Base-by-base conservation (phyloP, 306 rosid species). In the Cucurbita moschata region DNA sequence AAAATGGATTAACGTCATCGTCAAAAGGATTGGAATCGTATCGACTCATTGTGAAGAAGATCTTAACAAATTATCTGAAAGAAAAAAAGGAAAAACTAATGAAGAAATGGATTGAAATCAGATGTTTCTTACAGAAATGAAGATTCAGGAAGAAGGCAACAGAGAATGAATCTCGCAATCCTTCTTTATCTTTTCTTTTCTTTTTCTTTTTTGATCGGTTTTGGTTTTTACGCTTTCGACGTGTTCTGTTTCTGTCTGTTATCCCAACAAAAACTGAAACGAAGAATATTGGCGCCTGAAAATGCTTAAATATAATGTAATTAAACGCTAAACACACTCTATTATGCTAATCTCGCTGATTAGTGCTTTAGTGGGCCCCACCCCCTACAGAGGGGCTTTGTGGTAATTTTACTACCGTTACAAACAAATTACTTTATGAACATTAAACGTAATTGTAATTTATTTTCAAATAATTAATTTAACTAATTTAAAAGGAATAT, bases 1-100 rank as follows among this genome's bases (percentile, higher is more conserved):
- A 78, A 19, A 88, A 88, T 16, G 94, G 94, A 83, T 88, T 88
- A 50, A 83, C 89, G 53, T 86, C 86, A 15, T 88, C 87, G 0
- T 76, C 89, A 83, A 88, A 88, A 67, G 90, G 94, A 74, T 88
- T 88, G 49, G 87, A 77, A 53, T 88, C 86, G 90, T 81, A 80
- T 49, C 85, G 90, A 75, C 85, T 81, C 94, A 88, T 88, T 59
- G 58, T 30, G 35, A 3, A 73, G 75, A 68, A 80, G 79, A 84
- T 82, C 73, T 56, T 67, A 74, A 76, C 16, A 8, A 14, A 40
- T 64, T 46, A 37, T 21, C 5, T 67, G 42, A 26, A 70, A 23
- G 16, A 40, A 55, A 12, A 72, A 12, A 49, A 55, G 44, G 5
- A 21, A 38, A 13, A 69, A 14, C 4, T 49, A 7, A 15, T 7